These are phyloP conservation scores for Pseudogymnoascus sp. DNA, from an alignment of 2,329 filamentous ascomycete species.

Conservation along the genomic window DNA sequence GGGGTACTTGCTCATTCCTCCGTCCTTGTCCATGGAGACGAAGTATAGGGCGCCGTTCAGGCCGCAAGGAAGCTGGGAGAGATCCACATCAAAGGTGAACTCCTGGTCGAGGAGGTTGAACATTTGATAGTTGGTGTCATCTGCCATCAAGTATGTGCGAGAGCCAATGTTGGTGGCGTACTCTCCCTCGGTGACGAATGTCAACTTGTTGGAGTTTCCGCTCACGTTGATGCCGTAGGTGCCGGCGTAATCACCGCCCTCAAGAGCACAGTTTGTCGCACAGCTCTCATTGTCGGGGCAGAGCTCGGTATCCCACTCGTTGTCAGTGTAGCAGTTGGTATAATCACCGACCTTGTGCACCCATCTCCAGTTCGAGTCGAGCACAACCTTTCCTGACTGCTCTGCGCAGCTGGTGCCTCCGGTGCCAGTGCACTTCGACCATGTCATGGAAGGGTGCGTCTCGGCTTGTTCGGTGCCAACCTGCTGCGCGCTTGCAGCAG, in stretches of 20 bases:
- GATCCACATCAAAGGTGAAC: constrained; percentile 65
- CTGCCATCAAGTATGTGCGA: constrained; percentile 57
- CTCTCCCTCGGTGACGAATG: constrained; percentile 46
- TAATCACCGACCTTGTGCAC: constrained; percentile 40
- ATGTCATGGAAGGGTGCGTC: constrained; percentile 44
- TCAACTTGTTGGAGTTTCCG: constrained; percentile 44
- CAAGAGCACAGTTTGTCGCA: constrained; percentile 43
- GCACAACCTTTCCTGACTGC: constrained; percentile 39
- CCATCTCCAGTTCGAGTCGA: constrained; percentile 54
- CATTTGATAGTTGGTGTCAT: constrained; percentile 53
- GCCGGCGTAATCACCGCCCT: constrained; percentile 43
- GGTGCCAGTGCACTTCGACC: constrained; percentile 39
- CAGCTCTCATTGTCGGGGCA: constrained; percentile 37
- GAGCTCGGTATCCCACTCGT: constrained; percentile 35
- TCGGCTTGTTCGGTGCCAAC: constrained; percentile 39
- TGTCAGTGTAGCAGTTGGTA: constrained; percentile 35
- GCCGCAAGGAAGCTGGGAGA: constrained; percentile 59
- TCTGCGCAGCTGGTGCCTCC: constrained; percentile 36
- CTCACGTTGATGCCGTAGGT: constrained; percentile 48
- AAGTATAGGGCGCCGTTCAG: constrained; percentile 66
- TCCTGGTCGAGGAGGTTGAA: constrained; percentile 60
- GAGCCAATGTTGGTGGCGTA: constrained; percentile 40
- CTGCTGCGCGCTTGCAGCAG: constrained; percentile 39
- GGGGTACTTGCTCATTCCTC: constrained; percentile 43
- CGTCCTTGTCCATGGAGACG: constrained; percentile 53